Evolutionary conservation across 2,329 filamentous ascomycete genomes (phyloP).

Genomic region (Pseudogymnoascus sp.): DNA sequence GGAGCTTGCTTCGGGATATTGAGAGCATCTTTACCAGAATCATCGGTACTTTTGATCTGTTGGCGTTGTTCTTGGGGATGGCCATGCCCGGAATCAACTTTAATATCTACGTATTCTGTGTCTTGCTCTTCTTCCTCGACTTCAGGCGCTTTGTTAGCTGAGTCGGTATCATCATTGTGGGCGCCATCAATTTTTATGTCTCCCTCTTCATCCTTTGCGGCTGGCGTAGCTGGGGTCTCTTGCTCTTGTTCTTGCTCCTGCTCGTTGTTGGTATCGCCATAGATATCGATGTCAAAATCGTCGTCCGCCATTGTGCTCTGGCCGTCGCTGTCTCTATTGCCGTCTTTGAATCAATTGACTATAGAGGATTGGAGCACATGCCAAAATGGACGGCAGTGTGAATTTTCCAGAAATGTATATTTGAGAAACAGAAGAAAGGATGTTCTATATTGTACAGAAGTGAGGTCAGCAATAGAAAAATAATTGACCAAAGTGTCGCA

Average conservation of each 20-base stretch:
- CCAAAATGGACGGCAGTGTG: background rate
- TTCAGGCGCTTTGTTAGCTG: conserved; percentile 15
- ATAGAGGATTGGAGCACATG: conserved; percentile 4
- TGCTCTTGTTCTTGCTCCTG: conserved; percentile 32
- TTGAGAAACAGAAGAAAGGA: conserved; percentile 7
- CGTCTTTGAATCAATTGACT: background rate
- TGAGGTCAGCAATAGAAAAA: conserved; percentile 9
- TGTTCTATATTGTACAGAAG: conserved; percentile 9
- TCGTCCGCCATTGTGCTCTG: conserved; percentile 52
- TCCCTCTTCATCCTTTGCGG: conserved; percentile 27
- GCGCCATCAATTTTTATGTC: conserved; percentile 31
- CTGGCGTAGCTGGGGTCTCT: conserved; percentile 27
- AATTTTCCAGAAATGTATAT: conserved; percentile 7
- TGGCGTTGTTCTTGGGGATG: conserved; percentile 29
- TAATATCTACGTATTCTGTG: conserved; percentile 33
- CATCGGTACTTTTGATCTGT: conserved; percentile 35
- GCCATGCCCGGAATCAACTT: conserved; percentile 31
- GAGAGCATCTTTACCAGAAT: conserved; percentile 28
- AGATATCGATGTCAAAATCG: conserved; percentile 66
- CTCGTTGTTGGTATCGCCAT: conserved; percentile 49
- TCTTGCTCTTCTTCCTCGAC: conserved; percentile 33
- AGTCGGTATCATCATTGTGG: conserved; percentile 16
- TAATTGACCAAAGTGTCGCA: conserved; percentile 1
- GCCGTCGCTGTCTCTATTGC: background rate
- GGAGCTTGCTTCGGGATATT: conserved; percentile 30